A percentile compares a stretch with the other conserved stretches of the same genome.
These are phyloP conservation scores for Ogataea pini DNA, from an alignment of 805 yeast genomes.

Conservation along the genomic window DNA sequence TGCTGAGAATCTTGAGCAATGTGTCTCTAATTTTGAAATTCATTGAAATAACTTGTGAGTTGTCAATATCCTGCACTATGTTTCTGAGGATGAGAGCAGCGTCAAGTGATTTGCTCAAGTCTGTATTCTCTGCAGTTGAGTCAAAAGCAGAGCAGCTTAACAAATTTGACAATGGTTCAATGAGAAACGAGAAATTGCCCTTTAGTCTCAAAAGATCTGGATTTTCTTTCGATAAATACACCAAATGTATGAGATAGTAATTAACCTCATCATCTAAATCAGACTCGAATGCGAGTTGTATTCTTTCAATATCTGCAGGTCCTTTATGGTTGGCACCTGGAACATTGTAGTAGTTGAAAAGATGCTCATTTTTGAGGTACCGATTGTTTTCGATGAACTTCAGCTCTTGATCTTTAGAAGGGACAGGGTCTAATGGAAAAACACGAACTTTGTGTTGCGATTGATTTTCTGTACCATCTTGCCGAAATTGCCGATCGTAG, in stretches of 20 bases:
- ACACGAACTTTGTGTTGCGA: slow-evolving; percentile 16
- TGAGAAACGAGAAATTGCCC: slow-evolving; percentile 40
- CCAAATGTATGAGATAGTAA: slow-evolving; percentile 65
- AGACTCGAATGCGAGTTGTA: slow-evolving; percentile 67
- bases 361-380: slow-evolving; percentile 33
- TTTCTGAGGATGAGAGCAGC: slow-evolving; percentile 75
- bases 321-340: slow-evolving; percentile 50
- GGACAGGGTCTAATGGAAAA: slow-evolving; percentile 35
- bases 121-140: slow-evolving; percentile 21
- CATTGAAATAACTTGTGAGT: slow-evolving; percentile 74
- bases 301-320: slow-evolving; percentile 60
- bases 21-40: slow-evolving; percentile 36
- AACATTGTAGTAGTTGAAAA: slow-evolving; percentile 31
- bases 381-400: slow-evolving; percentile 33
- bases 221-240: slow-evolving; percentile 43
- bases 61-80: slow-evolving; percentile 76
- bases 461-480: slow-evolving; percentile 9
- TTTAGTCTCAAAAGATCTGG: slow-evolving; percentile 45
- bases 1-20: slow-evolving; percentile 50
- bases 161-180: slow-evolving; percentile 33
- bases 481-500: slow-evolving; percentile 7
- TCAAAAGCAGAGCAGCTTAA: slow-evolving; percentile 24
- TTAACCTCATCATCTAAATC: slow-evolving; percentile 66
- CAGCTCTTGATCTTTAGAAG: slow-evolving; percentile 37
- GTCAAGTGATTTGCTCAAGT: slow-evolving; percentile 38